Evolutionary conservation across 139 green algal species (phyloP).

Genomic region (Tetradesmus obliquus): DNA sequence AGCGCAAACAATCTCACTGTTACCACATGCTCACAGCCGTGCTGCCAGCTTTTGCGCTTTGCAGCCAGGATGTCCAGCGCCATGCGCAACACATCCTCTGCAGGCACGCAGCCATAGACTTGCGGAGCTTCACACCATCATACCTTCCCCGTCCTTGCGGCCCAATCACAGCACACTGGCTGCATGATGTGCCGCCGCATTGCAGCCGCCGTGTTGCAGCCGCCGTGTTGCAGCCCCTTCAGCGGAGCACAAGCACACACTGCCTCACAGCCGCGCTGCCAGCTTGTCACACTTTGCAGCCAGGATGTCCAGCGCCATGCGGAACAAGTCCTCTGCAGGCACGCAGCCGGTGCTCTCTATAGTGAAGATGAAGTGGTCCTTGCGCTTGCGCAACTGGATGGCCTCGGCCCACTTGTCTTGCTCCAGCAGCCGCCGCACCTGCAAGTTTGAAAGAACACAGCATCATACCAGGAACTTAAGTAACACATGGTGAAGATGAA

Average conservation of each 20-base stretch:
- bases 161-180: background rate
- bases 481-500: background rate
- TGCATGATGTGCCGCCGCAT: background rate
- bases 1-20: too few species aligned
- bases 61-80: background rate
- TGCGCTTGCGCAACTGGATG: constrained; percentile 86
- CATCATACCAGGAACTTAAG: background rate
- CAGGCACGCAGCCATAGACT: too few species aligned
- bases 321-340: constrained; percentile 78
- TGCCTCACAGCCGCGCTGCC: constrained; percentile 62
- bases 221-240: too few species aligned
- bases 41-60: too few species aligned
- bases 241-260: background rate
- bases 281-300: constrained; percentile 82
- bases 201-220: too few species aligned
- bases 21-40: too few species aligned
- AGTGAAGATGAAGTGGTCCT: constrained; percentile 99
- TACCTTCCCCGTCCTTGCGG: too few species aligned
- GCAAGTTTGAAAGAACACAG: background rate
- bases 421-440: constrained; percentile 71
- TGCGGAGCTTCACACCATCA: too few species aligned
- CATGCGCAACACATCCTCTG: too few species aligned
- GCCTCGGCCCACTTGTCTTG: constrained; percentile 63
- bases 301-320: constrained; percentile 79
- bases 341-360: constrained; percentile 92